These are phyloP conservation scores for Tetrapisispora pingtungensis DNA, from an alignment of 805 yeast species.

Conservation along the genomic window DNA sequence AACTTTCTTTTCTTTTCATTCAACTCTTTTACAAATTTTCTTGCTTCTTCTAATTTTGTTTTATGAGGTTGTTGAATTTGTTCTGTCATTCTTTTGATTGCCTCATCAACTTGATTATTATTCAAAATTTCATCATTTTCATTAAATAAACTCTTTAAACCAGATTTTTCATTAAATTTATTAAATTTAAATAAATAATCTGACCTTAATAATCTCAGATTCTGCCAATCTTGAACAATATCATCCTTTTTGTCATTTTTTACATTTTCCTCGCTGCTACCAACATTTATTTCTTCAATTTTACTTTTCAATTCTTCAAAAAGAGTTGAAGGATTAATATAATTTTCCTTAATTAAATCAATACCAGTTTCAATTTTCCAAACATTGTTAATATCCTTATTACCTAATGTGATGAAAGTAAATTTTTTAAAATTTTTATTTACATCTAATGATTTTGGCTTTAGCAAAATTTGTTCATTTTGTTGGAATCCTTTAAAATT, in stretches of 20 bases:
- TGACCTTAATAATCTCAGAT: conserved; percentile 33
- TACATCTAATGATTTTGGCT: not conserved
- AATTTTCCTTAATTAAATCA: conserved; percentile 20
- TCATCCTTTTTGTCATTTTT: conserved; percentile 7
- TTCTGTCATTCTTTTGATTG: conserved; percentile 6
- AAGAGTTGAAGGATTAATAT: conserved; percentile 15
- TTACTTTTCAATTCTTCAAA: conserved; percentile 8
- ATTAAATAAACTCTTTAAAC: conserved; percentile 34
- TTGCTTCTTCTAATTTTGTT: conserved; percentile 16
- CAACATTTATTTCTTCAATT: conserved; percentile 6
- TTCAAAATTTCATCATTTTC: conserved; percentile 8
- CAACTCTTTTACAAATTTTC: conserved; percentile 10
- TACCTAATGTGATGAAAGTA: conserved; percentile 26
- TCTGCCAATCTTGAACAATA: conserved; percentile 34
- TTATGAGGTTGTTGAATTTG: conserved; percentile 12
- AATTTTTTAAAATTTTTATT: conserved; percentile 22
- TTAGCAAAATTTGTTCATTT: conserved; percentile 6
- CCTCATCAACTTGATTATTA: conserved; percentile 3
- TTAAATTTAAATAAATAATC: conserved; percentile 30
- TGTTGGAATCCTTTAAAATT: conserved; percentile 18
- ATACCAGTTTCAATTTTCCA: conserved; percentile 37
- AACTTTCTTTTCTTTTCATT: conserved; percentile 10
- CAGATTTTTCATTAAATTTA: conserved; percentile 29
- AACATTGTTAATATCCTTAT: conserved; percentile 22
- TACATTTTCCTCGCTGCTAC: not conserved